A percentile compares a stretch with the other conserved stretches of the same genome.
Conservation (phyloP, 2,329 filamentous ascomycete species). For the Cercospora zeina region DNA sequence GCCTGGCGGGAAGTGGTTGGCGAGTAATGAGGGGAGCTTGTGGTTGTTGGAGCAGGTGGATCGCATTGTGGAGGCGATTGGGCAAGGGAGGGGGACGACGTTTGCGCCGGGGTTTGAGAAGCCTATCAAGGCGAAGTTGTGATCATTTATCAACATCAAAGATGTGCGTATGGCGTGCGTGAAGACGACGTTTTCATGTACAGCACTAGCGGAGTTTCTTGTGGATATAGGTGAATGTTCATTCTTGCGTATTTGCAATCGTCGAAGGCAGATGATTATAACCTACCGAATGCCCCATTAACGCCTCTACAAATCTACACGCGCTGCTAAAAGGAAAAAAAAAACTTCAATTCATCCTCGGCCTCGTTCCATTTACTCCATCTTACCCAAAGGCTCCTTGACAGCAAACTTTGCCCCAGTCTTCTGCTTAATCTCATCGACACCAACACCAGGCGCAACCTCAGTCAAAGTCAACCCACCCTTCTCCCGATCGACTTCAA, state of each 20-base stretch:
- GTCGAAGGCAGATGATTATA: not conserved
- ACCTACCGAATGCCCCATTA: not conserved
- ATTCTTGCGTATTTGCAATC: not conserved
- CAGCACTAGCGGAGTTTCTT: not conserved
- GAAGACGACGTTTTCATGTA: not conserved
- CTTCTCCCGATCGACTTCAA: slow-evolving; percentile 64
- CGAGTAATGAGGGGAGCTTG: slow-evolving; percentile 62
- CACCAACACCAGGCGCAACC: slow-evolving; percentile 65
- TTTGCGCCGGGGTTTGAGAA: slow-evolving; percentile 56
- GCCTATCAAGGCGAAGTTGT: slow-evolving; percentile 48
- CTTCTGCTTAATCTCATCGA: slow-evolving; percentile 69
- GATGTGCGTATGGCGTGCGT: not conserved
- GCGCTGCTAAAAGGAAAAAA: not conserved
- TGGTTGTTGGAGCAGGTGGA: slow-evolving; percentile 66
- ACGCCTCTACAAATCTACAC: not conserved
- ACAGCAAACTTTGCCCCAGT: slow-evolving; percentile 68
- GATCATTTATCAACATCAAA: not conserved
- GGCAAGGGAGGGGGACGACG: slow-evolving; percentile 52
- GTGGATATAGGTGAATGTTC: not conserved
- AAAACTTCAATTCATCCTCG: no score
- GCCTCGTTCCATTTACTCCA: slow-evolving; percentile 41
- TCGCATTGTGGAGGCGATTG: slow-evolving; percentile 56
- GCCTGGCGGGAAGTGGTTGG: slow-evolving; percentile 62
- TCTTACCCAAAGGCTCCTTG: slow-evolving; percentile 57
- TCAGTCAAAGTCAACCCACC: slow-evolving; percentile 68